Base-by-base conservation (phyloP, 2,329 filamentous ascomycete genomes). In the Ophiognomonia clavigignenti-juglandacearum region DNA sequence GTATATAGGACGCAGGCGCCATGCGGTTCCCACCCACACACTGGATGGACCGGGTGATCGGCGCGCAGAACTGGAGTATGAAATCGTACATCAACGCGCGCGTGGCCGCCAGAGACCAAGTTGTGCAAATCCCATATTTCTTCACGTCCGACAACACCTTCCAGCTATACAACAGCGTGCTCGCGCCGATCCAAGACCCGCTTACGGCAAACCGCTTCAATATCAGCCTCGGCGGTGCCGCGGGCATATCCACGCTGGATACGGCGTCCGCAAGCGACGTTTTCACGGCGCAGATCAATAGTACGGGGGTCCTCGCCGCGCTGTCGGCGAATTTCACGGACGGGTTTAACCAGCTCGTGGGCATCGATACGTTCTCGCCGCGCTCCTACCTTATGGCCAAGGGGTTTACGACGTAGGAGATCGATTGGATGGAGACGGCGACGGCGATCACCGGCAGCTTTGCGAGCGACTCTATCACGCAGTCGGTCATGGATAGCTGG, bases 1-100 rank as follows among this genome's bases (percentile, higher is more conserved):
- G 3, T 18, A 2, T 18, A 8, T 53, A 61, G 43, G 68, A 70
- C 45, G 59, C 69, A 6, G 67, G 67, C 3, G 68, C 68, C 0
- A 70, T 70, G 68, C 50, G 68, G 4, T 69, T 66, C 32, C 68
- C 66, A 0, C 55, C 65, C 6, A 67, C 61, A 50, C 22, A 47
- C 2, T 57, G 60, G 42, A 64, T 61, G 61, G 52, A 56, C 18
- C 54, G 55, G 26, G 36, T 58, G 26, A 53, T 57, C 18, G 56
- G 56, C 24, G 34, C 53, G 26, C 20, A 52, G 7, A 39, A 53
- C 4, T 56, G 55, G 48, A 55, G 52, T 27, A 42, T 58, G 7
- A 54, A 57, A 11, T 48, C 55, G 3, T 58, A 58, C 38, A 54
- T 58, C 38, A 56, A 57, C 47, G 24, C 27, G 3, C 53, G 47